Conservation (phyloP, 1,284 basidiomycete species). For the Kwoniella shivajii region DNA sequence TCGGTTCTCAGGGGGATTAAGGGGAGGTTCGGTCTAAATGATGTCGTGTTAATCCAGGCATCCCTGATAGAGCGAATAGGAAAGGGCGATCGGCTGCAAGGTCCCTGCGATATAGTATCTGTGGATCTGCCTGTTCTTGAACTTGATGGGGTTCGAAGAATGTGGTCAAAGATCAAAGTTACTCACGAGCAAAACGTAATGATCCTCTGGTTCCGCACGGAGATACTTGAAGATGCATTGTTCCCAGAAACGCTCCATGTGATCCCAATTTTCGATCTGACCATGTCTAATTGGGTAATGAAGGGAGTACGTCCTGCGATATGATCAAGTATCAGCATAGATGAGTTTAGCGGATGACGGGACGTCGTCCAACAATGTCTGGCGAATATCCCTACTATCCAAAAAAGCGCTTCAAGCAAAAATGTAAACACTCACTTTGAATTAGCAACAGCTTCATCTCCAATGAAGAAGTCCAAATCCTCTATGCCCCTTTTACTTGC, state of each 20-base stretch:
- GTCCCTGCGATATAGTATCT: too few relatives aligned
- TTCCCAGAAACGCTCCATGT: slow-evolving; percentile 99
- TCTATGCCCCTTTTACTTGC: slow-evolving; percentile 97
- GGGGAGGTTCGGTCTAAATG: slow-evolving; percentile 88
- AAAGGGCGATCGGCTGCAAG: too few relatives aligned
- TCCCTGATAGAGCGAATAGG: too few relatives aligned
- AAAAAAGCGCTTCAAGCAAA: not conserved
- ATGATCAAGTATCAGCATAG: too few relatives aligned
- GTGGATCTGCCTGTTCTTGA: too few relatives aligned
- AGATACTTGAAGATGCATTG: slow-evolving; percentile 99
- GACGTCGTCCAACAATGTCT: not conserved
- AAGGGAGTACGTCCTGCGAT: slow-evolving; percentile 78
- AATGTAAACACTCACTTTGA: slow-evolving; percentile 62
- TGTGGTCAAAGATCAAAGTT: not conserved
- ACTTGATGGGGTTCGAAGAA: too few relatives aligned
- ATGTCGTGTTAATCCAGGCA: not conserved
- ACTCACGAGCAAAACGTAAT: slow-evolving; percentile 93
- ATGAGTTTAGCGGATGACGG: too few relatives aligned
- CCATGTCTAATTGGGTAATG: slow-evolving; percentile 98
- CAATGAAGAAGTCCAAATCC: slow-evolving; percentile 99
- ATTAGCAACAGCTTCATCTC: slow-evolving; percentile 95
- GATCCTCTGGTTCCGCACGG: slow-evolving; percentile 97
- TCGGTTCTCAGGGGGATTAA: slow-evolving; percentile 97
- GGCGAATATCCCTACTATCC: too few relatives aligned
- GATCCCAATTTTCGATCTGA: slow-evolving; percentile 99